Evolutionary conservation across 768 basidiomycete species (phyloP).

Genomic region (Xerocomellus intermedius): DNA sequence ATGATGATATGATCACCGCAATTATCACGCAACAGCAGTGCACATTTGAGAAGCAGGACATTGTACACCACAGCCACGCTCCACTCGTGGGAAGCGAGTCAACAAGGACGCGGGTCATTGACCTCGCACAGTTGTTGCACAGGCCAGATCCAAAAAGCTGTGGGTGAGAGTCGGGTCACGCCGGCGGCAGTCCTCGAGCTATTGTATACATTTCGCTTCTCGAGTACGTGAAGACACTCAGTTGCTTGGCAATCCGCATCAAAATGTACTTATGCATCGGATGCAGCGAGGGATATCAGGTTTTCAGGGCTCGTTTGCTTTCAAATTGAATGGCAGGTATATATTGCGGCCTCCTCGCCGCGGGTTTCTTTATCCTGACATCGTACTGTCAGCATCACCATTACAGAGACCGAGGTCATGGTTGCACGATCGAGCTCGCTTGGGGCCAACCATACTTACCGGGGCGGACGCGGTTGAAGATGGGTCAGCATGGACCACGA

Average conservation of each 20-base stretch:
- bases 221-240: constrained; percentile 12
- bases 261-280: constrained; percentile 8
- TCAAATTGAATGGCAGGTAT: constrained; percentile 1
- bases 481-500: not conserved
- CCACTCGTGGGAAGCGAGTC: constrained; percentile 18
- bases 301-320: constrained; percentile 1
- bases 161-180: constrained; percentile 7
- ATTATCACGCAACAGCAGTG: constrained; percentile 1
- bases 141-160: constrained; percentile 12
- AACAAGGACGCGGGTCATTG: not conserved
- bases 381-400: not conserved
- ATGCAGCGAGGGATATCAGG: not conserved
- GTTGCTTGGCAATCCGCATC: constrained; percentile 30
- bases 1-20: constrained; percentile 2
- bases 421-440: not conserved
- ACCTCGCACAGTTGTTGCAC: constrained; percentile 4
- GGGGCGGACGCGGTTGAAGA: not conserved
- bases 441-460: not conserved
- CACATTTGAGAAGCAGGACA: not conserved
- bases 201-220: constrained; percentile 3
- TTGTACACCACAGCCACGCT: constrained; percentile 16
- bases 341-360: not conserved
- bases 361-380: not conserved
- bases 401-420: not conserved
- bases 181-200: constrained; percentile 1